Percentiles rank a stretch among this genome's conserved stretches.
phyloP scores from a whole-genome alignment of 2,329 filamentous ascomycete genomes.

The Nannizziopsis barbatae region DNA sequence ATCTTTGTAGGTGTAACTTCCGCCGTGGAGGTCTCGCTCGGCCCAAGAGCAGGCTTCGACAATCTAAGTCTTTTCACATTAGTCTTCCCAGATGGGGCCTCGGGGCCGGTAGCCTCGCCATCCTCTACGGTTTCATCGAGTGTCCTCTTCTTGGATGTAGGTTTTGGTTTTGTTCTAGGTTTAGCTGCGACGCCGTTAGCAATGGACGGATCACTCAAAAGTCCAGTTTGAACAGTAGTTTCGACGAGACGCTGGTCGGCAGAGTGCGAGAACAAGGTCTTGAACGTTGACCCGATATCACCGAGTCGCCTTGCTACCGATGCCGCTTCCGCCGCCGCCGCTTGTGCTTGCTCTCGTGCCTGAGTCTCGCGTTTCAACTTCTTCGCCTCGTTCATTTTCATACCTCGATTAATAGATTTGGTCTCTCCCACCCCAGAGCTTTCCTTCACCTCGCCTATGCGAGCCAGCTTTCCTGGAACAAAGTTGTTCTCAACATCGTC shows the following conservation, averaged over 20 bases:
- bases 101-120: slow-evolving; percentile 19
- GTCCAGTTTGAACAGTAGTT: slow-evolving; percentile 18
- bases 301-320: slow-evolving; percentile 29
- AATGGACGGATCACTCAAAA: slow-evolving; percentile 17
- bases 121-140: slow-evolving; percentile 37
- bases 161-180: slow-evolving; percentile 21
- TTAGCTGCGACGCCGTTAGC: slow-evolving; percentile 20
- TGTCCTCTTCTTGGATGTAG: slow-evolving; percentile 42
- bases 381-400: slow-evolving; percentile 51
- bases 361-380: slow-evolving; percentile 48
- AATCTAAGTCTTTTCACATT: slow-evolving; percentile 32
- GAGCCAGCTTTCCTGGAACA: slow-evolving; percentile 30
- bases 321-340: slow-evolving; percentile 29
- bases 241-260: slow-evolving; percentile 17
- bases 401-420: slow-evolving; percentile 47
- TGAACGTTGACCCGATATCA: slow-evolving; percentile 30
- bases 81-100: slow-evolving; percentile 16
- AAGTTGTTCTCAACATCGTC: slow-evolving; percentile 33
- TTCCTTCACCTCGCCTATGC: slow-evolving; percentile 30
- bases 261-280: slow-evolving; percentile 26
- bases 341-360: slow-evolving; percentile 39
- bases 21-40: slow-evolving; percentile 15
- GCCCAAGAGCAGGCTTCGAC: slow-evolving; percentile 21
- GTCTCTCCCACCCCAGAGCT: slow-evolving; percentile 33
- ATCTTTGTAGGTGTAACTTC: slow-evolving; percentile 10